Evolutionary conservation across 768 basidiomycete species (phyloP).

Genomic region (Hygrophoropsis aurantiaca): DNA sequence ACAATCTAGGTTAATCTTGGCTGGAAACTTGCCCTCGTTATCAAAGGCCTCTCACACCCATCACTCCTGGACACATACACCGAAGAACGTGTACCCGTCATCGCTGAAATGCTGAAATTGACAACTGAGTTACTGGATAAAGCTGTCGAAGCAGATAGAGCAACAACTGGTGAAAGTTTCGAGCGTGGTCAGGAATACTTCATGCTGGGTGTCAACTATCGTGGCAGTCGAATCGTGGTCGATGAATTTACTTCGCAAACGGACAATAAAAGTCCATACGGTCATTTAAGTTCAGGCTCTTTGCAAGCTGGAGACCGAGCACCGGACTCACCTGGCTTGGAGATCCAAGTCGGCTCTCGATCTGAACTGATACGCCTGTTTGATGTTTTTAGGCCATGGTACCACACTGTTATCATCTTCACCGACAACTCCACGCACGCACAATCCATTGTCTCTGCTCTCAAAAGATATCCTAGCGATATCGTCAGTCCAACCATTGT

Average conservation of each 20-base stretch:
- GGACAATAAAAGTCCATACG: background rate
- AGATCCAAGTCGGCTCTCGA: background rate
- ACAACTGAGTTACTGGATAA: slow-evolving; percentile 17
- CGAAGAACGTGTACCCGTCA: slow-evolving; percentile 23
- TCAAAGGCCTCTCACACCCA: slow-evolving; percentile 15
- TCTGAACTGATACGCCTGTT: slow-evolving; percentile 20
- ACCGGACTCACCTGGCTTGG: slow-evolving; percentile 6
- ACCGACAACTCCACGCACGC: slow-evolving; percentile 1
- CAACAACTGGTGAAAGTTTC: background rate
- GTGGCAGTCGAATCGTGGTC: slow-evolving; percentile 9
- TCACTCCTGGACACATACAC: slow-evolving; percentile 23
- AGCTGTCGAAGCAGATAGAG: slow-evolving; percentile 2
- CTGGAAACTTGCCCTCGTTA: slow-evolving; percentile 25
- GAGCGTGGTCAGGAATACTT: slow-evolving; percentile 19
- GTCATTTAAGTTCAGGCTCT: background rate
- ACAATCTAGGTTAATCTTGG: slow-evolving; percentile 19
- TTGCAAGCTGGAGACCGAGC: slow-evolving; percentile 8
- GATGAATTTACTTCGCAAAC: background rate
- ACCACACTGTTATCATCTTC: slow-evolving; percentile 34
- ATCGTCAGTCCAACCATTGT: background rate
- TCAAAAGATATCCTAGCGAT: background rate
- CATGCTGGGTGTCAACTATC: slow-evolving; percentile 31
- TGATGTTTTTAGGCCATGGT: slow-evolving; percentile 18
- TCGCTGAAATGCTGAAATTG: slow-evolving; percentile 24
- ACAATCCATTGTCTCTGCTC: background rate